Conservation (phyloP, 192 early-diverging fungal genomes). For the Spizellomyces punctatus region DNA sequence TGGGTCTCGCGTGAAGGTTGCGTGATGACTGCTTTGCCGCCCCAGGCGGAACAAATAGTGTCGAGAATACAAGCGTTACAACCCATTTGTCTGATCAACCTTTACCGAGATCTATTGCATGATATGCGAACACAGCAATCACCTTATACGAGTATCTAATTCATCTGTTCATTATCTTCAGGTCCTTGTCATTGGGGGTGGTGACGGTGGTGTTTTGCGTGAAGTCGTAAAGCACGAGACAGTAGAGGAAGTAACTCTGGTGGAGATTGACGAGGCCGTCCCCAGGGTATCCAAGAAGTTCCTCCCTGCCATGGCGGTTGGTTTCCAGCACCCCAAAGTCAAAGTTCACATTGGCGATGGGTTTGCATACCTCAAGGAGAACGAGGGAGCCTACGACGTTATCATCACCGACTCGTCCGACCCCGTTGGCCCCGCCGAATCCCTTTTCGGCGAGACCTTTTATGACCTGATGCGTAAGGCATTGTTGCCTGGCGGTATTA, state of each 20-base stretch:
- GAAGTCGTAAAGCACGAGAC: conserved; percentile 96
- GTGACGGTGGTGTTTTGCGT: conserved; percentile 98
- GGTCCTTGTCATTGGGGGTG: conserved; percentile 98
- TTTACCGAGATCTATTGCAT: not conserved
- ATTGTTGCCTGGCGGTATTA: conserved; percentile 84
- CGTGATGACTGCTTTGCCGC: conserved; percentile 66
- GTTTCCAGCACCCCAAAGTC: conserved; percentile 95
- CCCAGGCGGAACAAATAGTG: conserved; percentile 55
- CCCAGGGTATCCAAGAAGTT: conserved; percentile 89
- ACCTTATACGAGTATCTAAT: too few species aligned
- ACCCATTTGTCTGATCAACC: conserved; percentile 45
- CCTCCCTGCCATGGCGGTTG: conserved; percentile 89
- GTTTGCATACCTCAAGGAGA: conserved; percentile 88
- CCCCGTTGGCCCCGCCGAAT: conserved; percentile 96
- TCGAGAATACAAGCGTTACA: conserved; percentile 48
- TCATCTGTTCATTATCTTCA: conserved; percentile 15
- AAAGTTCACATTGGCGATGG: conserved; percentile 95
- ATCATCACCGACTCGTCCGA: conserved; percentile 99
- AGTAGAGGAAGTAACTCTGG: conserved; percentile 89
- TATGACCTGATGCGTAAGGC: conserved; percentile 93
- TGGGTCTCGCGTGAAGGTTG: not conserved
- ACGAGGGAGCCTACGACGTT: conserved; percentile 87
- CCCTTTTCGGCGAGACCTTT: conserved; percentile 89
- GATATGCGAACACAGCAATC: not conserved
- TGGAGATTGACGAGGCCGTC: conserved; percentile 98